Conservation (phyloP, 805 yeast genomes). For the Torulaspora quercuum region DNA sequence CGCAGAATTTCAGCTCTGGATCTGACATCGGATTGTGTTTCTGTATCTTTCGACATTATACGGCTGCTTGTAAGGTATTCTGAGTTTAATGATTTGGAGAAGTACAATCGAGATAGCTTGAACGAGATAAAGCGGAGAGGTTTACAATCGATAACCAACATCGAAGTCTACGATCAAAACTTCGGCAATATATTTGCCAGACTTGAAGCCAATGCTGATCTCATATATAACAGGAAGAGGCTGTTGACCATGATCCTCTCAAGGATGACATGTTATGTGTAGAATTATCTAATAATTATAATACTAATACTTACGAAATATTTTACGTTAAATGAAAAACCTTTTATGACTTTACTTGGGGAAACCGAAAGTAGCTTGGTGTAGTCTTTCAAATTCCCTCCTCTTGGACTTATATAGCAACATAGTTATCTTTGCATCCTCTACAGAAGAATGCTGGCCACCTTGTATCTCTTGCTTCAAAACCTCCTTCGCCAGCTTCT, state of each 20-base stretch:
- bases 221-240: constrained; percentile 27
- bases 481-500: constrained; percentile 56
- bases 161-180: constrained; percentile 10
- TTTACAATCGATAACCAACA: constrained; percentile 15
- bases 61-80: constrained; percentile 32
- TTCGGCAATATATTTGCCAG: constrained; percentile 14
- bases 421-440: constrained; percentile 90
- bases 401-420: constrained; percentile 61
- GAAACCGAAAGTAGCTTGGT: constrained; percentile 21
- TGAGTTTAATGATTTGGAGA: constrained; percentile 30
- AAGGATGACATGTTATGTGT: constrained; percentile 20
- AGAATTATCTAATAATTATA: no score
- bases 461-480: constrained; percentile 62
- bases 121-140: constrained; percentile 28
- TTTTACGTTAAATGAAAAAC: no score
- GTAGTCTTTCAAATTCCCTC: constrained; percentile 54
- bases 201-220: constrained; percentile 17
- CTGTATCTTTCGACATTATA: constrained; percentile 35
- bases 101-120: constrained; percentile 22
- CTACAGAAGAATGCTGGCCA: constrained; percentile 81
- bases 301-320: neutral
- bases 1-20: constrained; percentile 34
- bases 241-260: constrained; percentile 22
- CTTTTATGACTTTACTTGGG: neutral
- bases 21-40: constrained; percentile 34